Evolutionary conservation across 2,329 filamentous ascomycete genomes (phyloP), one percentile per base, ranked within the genome.

Genomic region (Ophiostoma piceae): DNA sequence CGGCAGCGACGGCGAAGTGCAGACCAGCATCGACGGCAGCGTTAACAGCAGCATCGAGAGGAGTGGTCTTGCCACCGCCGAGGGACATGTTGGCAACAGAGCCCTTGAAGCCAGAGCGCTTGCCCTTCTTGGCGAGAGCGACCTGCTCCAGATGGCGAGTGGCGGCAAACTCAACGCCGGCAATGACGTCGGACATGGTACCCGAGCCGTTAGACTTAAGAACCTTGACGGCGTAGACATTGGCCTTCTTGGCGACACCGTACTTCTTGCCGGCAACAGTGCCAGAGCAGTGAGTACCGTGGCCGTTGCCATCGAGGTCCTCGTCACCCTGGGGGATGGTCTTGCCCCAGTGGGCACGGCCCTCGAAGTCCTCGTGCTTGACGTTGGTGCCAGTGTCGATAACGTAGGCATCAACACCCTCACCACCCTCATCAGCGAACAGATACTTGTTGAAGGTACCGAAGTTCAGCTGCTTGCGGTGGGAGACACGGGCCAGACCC

Each of bases 1-100:
- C 95, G 75, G 95, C 95, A 79, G 95, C 95, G 75, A 99, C 95
- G 75, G 96, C 94, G 78, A 99, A 99, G 88, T 99, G 94, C 73
- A 99, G 87, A 79, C 95, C 95, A 77, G 90, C 91, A 71, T 90
- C 86, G 76, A 98, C 94, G 74, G 94, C 94, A 74, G 94, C 94
- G 80, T 98, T 95, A 75, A 98, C 94, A 75, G 93, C 92, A 74
- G 90, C 87, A 79, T 99, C 95, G 70, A 99, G 89, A 77, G 93
- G 90, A 75, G 88, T 86, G 73, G 94, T 97, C 87, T 97, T 98
- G 85, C 95, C 95, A 84, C 95, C 95, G 78, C 95, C 95, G 71
- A 99, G 90, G 78, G 92, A 96, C 95, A 99, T 99, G 89, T 99
- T 99, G 84, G 96, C 95, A 78, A 94, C 91, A 74, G 92, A 97